Conservation (phyloP, 2,329 filamentous ascomycete genomes). For the Stachybotrys echinatus region DNA sequence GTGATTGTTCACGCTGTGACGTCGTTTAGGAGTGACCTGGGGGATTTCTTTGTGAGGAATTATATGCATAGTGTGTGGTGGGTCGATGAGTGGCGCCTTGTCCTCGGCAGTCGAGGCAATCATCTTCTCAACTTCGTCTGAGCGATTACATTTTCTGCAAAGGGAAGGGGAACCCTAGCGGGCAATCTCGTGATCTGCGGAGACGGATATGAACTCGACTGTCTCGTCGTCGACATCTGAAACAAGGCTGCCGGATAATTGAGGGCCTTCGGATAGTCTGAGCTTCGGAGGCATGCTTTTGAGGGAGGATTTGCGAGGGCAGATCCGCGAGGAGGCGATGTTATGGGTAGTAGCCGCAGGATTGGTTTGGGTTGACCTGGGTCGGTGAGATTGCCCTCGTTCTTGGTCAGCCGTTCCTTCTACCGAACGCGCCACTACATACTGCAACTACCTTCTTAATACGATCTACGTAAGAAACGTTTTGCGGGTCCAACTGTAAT, state of each 20-base stretch:
- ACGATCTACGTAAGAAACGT: no score
- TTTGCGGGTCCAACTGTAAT: no score
- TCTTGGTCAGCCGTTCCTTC: slow-evolving; percentile 73
- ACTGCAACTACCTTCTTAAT: no score
- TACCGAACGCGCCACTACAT: slow-evolving; percentile 98
- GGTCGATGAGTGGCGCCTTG: slow-evolving; percentile 53
- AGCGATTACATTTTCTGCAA: slow-evolving; percentile 73
- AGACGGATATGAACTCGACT: slow-evolving; percentile 51
- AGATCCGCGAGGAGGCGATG: no score
- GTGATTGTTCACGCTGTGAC: slow-evolving; percentile 42
- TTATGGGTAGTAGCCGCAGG: slow-evolving; percentile 19
- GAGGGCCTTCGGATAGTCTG: slow-evolving; percentile 54
- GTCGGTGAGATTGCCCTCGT: slow-evolving; percentile 50
- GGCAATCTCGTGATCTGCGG: slow-evolving; percentile 51
- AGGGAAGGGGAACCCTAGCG: slow-evolving; percentile 63
- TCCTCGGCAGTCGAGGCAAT: slow-evolving; percentile 89
- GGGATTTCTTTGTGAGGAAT: slow-evolving; percentile 38
- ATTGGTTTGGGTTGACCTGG: slow-evolving; percentile 29
- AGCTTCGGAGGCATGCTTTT: slow-evolving; percentile 40
- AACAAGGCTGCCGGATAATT: slow-evolving; percentile 72
- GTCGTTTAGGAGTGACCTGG: slow-evolving; percentile 30
- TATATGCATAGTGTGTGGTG: slow-evolving; percentile 19
- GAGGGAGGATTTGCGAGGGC: slow-evolving; percentile 41
- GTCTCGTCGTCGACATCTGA: slow-evolving; percentile 66
- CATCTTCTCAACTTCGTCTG: slow-evolving; percentile 88